Conservation (phyloP, 2,329 filamentous ascomycete species). For the Colletotrichum camelliae region DNA sequence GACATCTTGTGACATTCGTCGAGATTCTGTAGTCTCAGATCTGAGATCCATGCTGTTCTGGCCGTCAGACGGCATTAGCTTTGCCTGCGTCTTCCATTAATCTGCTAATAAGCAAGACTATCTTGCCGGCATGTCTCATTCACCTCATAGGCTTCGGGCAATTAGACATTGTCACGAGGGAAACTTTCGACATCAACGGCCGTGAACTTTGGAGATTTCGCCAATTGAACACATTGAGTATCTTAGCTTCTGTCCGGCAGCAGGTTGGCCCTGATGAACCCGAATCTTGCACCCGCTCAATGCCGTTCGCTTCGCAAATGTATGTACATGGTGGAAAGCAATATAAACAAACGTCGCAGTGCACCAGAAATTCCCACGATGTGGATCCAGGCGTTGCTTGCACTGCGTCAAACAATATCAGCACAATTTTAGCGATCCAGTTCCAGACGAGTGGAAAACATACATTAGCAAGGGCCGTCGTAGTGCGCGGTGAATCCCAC, state of each 20-base stretch:
- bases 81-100: no score
- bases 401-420: not conserved
- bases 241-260: not conserved
- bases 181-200: not conserved
- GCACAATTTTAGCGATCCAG: not conserved
- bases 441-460: accelerated
- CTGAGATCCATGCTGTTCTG: no score
- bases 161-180: not conserved
- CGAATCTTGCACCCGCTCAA: not conserved
- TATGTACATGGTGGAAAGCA: not conserved
- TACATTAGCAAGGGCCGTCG: not conserved
- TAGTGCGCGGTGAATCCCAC: not conserved
- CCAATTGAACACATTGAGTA: not conserved
- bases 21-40: no score
- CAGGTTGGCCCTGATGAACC: not conserved
- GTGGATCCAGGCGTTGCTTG: not conserved
- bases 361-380: not conserved
- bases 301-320: not conserved
- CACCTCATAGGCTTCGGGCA: no score
- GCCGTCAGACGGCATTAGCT: no score
- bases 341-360: not conserved
- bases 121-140: no score
- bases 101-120: no score
- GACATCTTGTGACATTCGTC: no score
- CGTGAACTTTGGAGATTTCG: not conserved